Conservation (phyloP, 1,284 basidiomycete species). For the Ceratobasidium sp. region DNA sequence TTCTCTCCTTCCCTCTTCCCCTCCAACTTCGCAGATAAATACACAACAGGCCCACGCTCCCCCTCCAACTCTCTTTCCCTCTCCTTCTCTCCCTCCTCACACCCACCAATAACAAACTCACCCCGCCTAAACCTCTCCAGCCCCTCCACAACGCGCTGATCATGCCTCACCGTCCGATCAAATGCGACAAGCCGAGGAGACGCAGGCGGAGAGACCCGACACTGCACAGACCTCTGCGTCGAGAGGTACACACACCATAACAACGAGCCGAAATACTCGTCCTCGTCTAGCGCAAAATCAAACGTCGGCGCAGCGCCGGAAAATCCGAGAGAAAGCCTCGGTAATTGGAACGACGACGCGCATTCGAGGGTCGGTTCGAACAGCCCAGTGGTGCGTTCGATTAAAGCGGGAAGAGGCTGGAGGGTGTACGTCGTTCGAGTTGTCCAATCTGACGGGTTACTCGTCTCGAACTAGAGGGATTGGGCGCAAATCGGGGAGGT, state of each 20-base stretch:
- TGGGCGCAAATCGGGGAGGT: too few species aligned
- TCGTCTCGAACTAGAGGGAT: constrained; percentile 30
- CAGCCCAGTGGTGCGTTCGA: not conserved
- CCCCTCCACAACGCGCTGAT: constrained; percentile 20
- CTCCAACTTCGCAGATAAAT: not conserved
- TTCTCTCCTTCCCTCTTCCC: not conserved
- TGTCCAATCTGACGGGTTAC: constrained; percentile 11
- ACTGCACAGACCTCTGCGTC: constrained; percentile 25
- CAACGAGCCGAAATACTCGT: constrained; percentile 40
- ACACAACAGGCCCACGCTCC: constrained; percentile 10
- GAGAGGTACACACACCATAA: constrained; percentile 29
- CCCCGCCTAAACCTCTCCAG: constrained; percentile 3
- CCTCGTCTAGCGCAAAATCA: constrained; percentile 30
- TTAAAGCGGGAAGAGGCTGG: not conserved
- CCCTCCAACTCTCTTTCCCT: constrained; percentile 14
- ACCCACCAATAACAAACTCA: constrained; percentile 3
- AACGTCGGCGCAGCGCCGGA: constrained; percentile 11
- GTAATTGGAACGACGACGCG: not conserved
- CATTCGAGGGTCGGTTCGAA: constrained; percentile 20
- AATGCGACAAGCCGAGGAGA: constrained; percentile 32
- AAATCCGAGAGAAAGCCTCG: constrained; percentile 31
- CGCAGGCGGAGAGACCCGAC: constrained; percentile 38
- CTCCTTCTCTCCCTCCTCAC: not conserved
- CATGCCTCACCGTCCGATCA: constrained; percentile 16
- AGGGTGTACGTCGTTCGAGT: constrained; percentile 3